These are phyloP conservation scores for Pleurotus pulmonarius DNA, from an alignment of 768 basidiomycete species.

Conservation along the genomic window DNA sequence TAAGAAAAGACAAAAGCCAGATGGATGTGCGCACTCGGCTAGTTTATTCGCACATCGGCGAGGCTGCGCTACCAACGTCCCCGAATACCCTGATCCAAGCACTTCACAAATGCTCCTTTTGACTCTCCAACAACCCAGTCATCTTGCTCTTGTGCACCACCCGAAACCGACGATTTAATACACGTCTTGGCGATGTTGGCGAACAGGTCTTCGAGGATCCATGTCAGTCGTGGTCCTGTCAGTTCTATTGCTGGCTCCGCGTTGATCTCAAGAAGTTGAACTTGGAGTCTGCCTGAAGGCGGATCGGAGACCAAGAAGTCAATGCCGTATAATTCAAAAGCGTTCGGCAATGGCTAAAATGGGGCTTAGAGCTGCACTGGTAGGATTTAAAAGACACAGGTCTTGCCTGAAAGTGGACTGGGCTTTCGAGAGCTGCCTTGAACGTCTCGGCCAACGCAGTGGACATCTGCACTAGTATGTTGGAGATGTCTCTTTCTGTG, in stretches of 20 bases:
- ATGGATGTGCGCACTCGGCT: too few species aligned
- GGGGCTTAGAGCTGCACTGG: slow-evolving; percentile 1
- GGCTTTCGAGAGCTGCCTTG: slow-evolving; percentile 77
- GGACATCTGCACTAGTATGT: slow-evolving; percentile 60
- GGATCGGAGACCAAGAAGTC: slow-evolving; percentile 68
- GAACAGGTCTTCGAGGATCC: slow-evolving; percentile 83
- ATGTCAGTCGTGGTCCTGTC: slow-evolving; percentile 77
- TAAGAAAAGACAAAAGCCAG: too few species aligned
- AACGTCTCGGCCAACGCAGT: slow-evolving; percentile 76
- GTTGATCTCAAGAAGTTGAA: slow-evolving; percentile 87
- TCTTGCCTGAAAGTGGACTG: slow-evolving; percentile 80
- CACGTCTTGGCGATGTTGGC: slow-evolving; percentile 61
- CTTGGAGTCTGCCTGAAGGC: slow-evolving; percentile 33
- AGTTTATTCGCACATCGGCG: too few species aligned
- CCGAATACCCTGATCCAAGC: slow-evolving; percentile 54
- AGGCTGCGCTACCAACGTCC: slow-evolving; percentile 13
- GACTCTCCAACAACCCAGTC: slow-evolving; percentile 52
- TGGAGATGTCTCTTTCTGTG: slow-evolving; percentile 26
- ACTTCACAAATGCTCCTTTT: slow-evolving; percentile 57
- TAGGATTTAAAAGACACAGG: not conserved
- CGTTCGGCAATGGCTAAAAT: slow-evolving; percentile 76
- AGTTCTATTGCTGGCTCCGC: slow-evolving; percentile 95
- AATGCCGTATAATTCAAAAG: slow-evolving; percentile 93
- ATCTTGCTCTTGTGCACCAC: slow-evolving; percentile 7
- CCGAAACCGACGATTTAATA: slow-evolving; percentile 62